These are phyloP conservation scores for Xerophyta viscosa DNA, from an alignment of 106 monocot species.

Conservation along the genomic window DNA sequence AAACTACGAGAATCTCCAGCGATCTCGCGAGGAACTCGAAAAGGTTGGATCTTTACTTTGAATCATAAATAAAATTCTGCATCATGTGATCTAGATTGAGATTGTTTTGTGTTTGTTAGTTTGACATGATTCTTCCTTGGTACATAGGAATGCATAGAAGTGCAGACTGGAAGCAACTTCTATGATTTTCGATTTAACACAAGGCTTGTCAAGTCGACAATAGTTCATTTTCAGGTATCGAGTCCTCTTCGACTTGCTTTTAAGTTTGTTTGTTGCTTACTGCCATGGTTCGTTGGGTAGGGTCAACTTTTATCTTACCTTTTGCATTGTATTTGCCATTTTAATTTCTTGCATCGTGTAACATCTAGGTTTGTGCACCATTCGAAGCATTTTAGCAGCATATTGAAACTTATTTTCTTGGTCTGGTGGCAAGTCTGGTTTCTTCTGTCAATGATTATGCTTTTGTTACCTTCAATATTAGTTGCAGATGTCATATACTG, in stretches of 20 bases:
- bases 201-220: conserved; percentile 46
- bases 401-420: too few species aligned
- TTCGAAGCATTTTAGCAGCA: too few species aligned
- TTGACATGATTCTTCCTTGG: too few species aligned
- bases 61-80: too few species aligned
- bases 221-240: conserved; percentile 72
- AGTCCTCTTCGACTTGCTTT: conserved; percentile 5
- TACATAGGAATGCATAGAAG: conserved; percentile 42
- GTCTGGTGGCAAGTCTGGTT: too few species aligned
- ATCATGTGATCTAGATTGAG: too few species aligned
- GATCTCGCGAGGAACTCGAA: conserved; percentile 13
- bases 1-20: conserved; percentile 34
- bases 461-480: too few species aligned
- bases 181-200: conserved; percentile 69
- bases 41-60: conserved; percentile 18
- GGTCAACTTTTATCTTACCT: neutral
- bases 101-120: neutral
- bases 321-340: neutral
- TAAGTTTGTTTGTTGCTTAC: neutral
- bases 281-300: neutral
- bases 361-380: too few species aligned
- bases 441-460: too few species aligned
- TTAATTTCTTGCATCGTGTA: too few species aligned
- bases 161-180: conserved; percentile 30
- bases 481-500: too few species aligned